Conservation (phyloP, 352 stramenopile species). For the Phytophthora ohioensis region DNA sequence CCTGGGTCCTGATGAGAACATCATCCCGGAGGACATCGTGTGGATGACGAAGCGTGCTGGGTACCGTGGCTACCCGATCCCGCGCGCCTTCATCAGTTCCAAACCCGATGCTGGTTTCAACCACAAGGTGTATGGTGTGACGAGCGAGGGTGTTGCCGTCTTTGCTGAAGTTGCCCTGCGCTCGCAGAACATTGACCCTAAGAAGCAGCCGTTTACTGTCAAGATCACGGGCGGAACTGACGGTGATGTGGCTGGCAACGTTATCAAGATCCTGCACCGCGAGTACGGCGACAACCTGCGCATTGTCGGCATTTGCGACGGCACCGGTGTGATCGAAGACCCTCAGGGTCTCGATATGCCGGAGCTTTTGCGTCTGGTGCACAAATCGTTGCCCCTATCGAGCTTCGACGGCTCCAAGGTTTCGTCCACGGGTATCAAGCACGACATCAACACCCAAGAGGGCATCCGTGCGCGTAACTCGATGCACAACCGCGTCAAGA, state of each 20-base stretch:
- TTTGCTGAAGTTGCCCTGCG: conserved; percentile 82
- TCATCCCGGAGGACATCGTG: conserved; percentile 76
- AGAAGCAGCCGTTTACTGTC: conserved; percentile 76
- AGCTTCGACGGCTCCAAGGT: conserved; percentile 70
- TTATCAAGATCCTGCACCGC: conserved; percentile 97
- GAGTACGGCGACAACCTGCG: conserved; percentile 95
- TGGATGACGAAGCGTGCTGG: conserved; percentile 89
- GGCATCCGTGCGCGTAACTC: conserved; percentile 96
- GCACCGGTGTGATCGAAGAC: conserved; percentile 95
- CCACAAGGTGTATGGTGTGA: conserved; percentile 90
- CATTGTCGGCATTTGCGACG: conserved; percentile 94
- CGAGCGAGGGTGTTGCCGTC: conserved; percentile 83
- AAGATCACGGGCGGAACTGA: conserved; percentile 96
- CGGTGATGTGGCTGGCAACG: conserved; percentile 97
- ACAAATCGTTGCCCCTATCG: conserved; percentile 91
- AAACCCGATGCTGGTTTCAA: conserved; percentile 88
- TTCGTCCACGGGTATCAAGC: conserved; percentile 64
- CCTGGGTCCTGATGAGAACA: conserved; percentile 86
- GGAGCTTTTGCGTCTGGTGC: conserved; percentile 95
- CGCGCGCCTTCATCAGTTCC: conserved; percentile 87
- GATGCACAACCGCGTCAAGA: conserved; percentile 97
- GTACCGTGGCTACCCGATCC: conserved; percentile 81
- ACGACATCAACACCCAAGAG: conserved; percentile 82
- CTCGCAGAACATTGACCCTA: conserved; percentile 83
- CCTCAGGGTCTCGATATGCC: conserved; percentile 94